These are phyloP conservation scores for Tolypocladium sp. DNA, from an alignment of 2,329 filamentous ascomycete species.

Conservation along the genomic window DNA sequence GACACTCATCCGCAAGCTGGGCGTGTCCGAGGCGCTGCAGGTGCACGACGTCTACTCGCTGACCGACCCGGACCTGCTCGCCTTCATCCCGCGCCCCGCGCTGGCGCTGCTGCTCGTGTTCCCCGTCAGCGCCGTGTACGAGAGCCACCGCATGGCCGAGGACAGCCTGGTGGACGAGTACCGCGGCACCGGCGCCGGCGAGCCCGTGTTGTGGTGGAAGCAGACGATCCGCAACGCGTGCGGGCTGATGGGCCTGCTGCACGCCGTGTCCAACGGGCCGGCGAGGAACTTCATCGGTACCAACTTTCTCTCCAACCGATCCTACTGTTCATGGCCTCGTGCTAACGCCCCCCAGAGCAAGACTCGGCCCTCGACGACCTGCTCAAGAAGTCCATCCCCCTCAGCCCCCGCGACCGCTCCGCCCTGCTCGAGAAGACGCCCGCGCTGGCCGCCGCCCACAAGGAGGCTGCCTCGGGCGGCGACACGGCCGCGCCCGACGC, in stretches of 20 bases:
- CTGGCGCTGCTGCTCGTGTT: slow-evolving; percentile 88
- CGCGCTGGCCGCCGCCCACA: slow-evolving; percentile 70
- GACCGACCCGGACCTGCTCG: slow-evolving; percentile 73
- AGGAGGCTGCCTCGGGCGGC: slow-evolving; percentile 64
- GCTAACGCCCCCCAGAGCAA: slow-evolving; percentile 23
- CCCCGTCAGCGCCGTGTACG: slow-evolving; percentile 72
- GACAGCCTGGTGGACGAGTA: slow-evolving; percentile 59
- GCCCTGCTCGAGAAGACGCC: slow-evolving; percentile 68
- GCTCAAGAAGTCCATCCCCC: slow-evolving; percentile 58
- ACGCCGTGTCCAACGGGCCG: slow-evolving; percentile 71
- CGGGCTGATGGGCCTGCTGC: slow-evolving; percentile 79
- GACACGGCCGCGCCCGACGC: slow-evolving; percentile 73
- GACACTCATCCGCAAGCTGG: slow-evolving; percentile 70
- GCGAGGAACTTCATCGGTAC: slow-evolving; percentile 52
- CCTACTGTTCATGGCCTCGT: background rate
- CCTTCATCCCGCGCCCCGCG: slow-evolving; percentile 80
- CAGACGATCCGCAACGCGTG: slow-evolving; percentile 94
- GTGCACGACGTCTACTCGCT: slow-evolving; percentile 92
- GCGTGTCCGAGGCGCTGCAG: slow-evolving; percentile 65
- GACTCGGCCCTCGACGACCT: slow-evolving; percentile 54
- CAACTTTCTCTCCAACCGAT: background rate
- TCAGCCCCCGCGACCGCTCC: slow-evolving; percentile 58
- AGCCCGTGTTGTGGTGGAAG: slow-evolving; percentile 86
- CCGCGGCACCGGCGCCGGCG: slow-evolving; percentile 52
- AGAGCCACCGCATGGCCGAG: slow-evolving; percentile 65